Evolutionary conservation across 2,329 filamentous ascomycete genomes (phyloP), one percentile per base, ranked within the genome.

Genomic region (Dactylonectria estremocensis): DNA sequence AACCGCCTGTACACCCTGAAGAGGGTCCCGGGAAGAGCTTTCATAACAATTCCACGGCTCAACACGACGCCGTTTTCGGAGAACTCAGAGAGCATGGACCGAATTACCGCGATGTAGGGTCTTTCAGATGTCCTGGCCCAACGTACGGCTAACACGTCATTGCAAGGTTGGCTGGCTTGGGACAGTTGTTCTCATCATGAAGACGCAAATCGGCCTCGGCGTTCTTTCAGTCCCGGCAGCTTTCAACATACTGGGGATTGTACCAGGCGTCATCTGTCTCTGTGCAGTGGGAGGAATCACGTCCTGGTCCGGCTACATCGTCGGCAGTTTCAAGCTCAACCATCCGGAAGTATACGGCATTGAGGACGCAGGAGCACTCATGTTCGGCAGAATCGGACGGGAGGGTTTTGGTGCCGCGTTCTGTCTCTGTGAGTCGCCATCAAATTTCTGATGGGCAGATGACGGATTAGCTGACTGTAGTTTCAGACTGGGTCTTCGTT

Each of bases 271-370:
- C 16, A 81, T 86, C 14, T 78, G 80, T 45, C 75, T 86, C 5
- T 48, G 80, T 1, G 66, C 70, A 6, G 80, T 86, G 35, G 82
- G 77, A 1, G 66, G 52, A 31, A 83, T 85, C 70, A 85, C 83
- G 0, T 84, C 81, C 1, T 86, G 84, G 84, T 84, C 83, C 3
- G 79, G 80, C 59, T 85, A 83, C 66, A 83, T 85, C n/a, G 78
- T 86, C 10, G 85, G 83, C 11, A 73, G 78, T 14, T 88, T 88
- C 79, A 88, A 88, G 72, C 69, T 84, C 24, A 76, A 77, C 22
- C 86, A 88, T 70, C 81, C 81, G 2, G 80, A 84, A 40, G 83
- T 87, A 1, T 87, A 88, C 71, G 81, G 84, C 46, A 86, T 88
- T 65, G 85, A 87, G 61, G 86, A 88, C 70, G 85, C 83, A 1